These are phyloP conservation scores for Hapsidospora chrysogenum DNA, from an alignment of 495 filamentous ascomycete species.

Conservation along the genomic window DNA sequence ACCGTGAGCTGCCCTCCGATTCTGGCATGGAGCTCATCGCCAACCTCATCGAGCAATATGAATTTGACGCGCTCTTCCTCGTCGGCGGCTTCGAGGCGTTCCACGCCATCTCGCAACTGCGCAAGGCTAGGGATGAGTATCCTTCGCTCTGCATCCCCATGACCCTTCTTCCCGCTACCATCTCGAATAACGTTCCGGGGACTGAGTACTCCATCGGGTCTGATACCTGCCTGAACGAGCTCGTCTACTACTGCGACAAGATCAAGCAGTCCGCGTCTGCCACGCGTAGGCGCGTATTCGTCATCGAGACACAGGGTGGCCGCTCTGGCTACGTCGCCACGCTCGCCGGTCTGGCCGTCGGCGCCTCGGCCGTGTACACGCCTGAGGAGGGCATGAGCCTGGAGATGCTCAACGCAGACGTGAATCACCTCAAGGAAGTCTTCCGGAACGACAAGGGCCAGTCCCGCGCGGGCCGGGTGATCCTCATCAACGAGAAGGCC, in stretches of 20 bases:
- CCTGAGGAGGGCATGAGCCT: slow-evolving; percentile 93
- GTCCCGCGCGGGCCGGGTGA: slow-evolving; percentile 80
- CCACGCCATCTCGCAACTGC: slow-evolving; percentile 74
- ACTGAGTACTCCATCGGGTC: slow-evolving; percentile 95
- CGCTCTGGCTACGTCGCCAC: slow-evolving; percentile 89
- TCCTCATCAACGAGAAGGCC: slow-evolving; percentile 86
- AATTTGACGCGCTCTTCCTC: slow-evolving; percentile 81
- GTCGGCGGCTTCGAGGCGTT: slow-evolving; percentile 97
- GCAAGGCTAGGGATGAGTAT: slow-evolving; percentile 61
- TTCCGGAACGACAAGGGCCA: slow-evolving; percentile 81
- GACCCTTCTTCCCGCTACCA: slow-evolving; percentile 83
- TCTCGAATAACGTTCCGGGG: slow-evolving; percentile 96
- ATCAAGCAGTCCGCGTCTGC: slow-evolving; percentile 95
- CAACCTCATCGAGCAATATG: slow-evolving; percentile 65
- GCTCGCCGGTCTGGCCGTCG: slow-evolving; percentile 73
- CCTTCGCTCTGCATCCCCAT: slow-evolving; percentile 86
- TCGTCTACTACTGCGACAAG: slow-evolving; percentile 90
- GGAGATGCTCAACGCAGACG: slow-evolving; percentile 81
- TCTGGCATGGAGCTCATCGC: slow-evolving; percentile 75
- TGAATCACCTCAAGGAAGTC: slow-evolving; percentile 71
- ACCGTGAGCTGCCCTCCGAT: slow-evolving; percentile 74
- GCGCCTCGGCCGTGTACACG: slow-evolving; percentile 90
- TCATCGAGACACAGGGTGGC: slow-evolving; percentile 95
- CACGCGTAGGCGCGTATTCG: slow-evolving; percentile 81
- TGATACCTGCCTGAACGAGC: slow-evolving; percentile 94